These are phyloP conservation scores for Cyclostephanos tholiformis DNA, from an alignment of 108 stramenopile species.

Conservation along the genomic window DNA sequence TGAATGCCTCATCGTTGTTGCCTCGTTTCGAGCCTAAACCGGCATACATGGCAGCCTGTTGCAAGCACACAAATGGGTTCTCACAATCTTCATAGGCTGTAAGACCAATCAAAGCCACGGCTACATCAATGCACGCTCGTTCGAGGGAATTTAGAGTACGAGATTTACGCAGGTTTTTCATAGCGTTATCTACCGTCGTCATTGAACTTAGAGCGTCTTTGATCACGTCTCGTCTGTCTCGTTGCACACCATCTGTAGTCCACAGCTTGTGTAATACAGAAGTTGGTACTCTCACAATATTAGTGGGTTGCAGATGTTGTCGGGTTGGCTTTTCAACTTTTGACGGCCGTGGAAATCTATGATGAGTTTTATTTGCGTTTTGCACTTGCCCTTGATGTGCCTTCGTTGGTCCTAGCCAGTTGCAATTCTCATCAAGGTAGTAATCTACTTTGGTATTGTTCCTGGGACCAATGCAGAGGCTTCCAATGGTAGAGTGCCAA, in stretches of 20 bases:
- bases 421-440: conserved; percentile 31
- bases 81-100: conserved; percentile 54
- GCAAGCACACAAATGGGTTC: conserved; percentile 78
- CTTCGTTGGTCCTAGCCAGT: conserved; percentile 43
- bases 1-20: conserved; percentile 65
- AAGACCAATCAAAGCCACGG: conserved; percentile 65
- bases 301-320: conserved; percentile 9
- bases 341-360: not conserved
- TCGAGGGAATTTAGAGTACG: conserved; percentile 64
- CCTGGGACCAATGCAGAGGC: conserved; percentile 24
- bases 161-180: conserved; percentile 72
- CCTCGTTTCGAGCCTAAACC: conserved; percentile 72
- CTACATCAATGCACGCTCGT: conserved; percentile 66
- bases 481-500: conserved; percentile 73
- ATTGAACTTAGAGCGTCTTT: conserved; percentile 29
- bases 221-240: conserved; percentile 2
- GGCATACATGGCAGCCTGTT: conserved; percentile 86
- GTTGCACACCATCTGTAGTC: conserved; percentile 35
- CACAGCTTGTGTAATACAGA: conserved; percentile 43
- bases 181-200: conserved; percentile 42
- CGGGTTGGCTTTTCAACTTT: not conserved
- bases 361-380: conserved; percentile 6
- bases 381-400: conserved; percentile 1
- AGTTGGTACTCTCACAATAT: conserved; percentile 39
- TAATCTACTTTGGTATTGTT: conserved; percentile 37